Evolutionary conservation across 2,329 filamentous ascomycete genomes (phyloP).

Genomic region (Cladosporium colombiae): DNA sequence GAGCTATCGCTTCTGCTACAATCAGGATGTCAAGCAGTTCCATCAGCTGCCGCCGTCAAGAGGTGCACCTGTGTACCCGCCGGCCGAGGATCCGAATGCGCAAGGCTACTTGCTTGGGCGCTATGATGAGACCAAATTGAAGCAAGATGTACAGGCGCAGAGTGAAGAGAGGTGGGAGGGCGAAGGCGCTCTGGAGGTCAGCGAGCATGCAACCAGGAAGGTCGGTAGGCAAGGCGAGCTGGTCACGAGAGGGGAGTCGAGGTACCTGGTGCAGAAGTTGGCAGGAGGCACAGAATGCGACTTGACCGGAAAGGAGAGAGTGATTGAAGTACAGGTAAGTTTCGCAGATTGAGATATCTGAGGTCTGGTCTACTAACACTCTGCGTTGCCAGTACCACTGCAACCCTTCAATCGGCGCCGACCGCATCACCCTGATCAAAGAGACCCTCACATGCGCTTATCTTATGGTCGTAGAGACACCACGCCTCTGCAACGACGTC

Average conservation of each 20-base stretch:
- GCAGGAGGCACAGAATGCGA: conserved; percentile 82
- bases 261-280: conserved; percentile 82
- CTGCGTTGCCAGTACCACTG: conserved; percentile 64
- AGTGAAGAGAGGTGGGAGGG: conserved; percentile 28
- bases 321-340: conserved; percentile 73
- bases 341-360: background rate
- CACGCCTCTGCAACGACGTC: conserved; percentile 81
- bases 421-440: conserved; percentile 89
- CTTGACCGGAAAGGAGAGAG: conserved; percentile 76
- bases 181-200: conserved; percentile 33
- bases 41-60: conserved; percentile 74
- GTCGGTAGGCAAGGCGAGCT: conserved; percentile 56
- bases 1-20: conserved; percentile 95
- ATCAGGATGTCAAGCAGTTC: conserved; percentile 83
- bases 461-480: conserved; percentile 89
- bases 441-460: conserved; percentile 90
- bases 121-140: conserved; percentile 43
- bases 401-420: conserved; percentile 67
- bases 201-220: conserved; percentile 39
- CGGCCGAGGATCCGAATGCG: conserved; percentile 73
- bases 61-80: conserved; percentile 67
- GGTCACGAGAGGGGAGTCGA: conserved; percentile 78
- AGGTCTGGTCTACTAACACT: background rate
- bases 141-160: conserved; percentile 36
- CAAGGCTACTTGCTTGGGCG: conserved; percentile 76